Evolutionary conservation across 345 rosid species (phyloP).

Genomic region (Anacardium occidentale): DNA sequence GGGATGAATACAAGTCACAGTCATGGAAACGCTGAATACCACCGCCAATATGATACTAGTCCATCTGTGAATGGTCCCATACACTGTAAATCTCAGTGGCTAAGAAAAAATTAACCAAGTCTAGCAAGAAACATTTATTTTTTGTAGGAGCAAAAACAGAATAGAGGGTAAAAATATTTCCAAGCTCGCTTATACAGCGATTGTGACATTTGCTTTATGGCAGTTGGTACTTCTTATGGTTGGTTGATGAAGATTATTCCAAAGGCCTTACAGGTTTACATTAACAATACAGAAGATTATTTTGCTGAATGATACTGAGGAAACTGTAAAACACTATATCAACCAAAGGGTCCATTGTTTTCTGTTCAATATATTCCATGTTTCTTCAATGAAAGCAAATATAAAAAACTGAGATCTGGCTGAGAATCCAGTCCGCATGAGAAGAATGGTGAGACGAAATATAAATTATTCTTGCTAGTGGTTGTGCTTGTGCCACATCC

Average conservation of each 20-base stretch:
- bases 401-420: neutral
- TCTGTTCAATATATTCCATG: neutral
- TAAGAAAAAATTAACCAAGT: slow-evolving; percentile 30
- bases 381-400: neutral
- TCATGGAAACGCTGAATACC: slow-evolving; percentile 41
- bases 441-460: neutral
- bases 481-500: neutral
- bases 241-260: slow-evolving; percentile 6
- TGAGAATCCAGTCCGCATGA: neutral
- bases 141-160: neutral
- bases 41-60: slow-evolving; percentile 36
- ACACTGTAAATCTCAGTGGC: slow-evolving; percentile 31
- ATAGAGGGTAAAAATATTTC: neutral
- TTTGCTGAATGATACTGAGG: neutral
- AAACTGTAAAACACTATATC: neutral
- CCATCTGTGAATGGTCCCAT: slow-evolving; percentile 46
- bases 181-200: slow-evolving; percentile 21
- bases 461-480: neutral
- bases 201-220: slow-evolving; percentile 24
- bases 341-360: slow-evolving; percentile 5
- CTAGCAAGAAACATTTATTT: slow-evolving; percentile 42
- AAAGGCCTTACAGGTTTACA: slow-evolving; percentile 1
- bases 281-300: neutral
- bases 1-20: slow-evolving; percentile 28
- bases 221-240: slow-evolving; percentile 23